Evolutionary conservation across 169 alveolate species (phyloP), one percentile per base, ranked within the genome.

Genomic region (Cryptosporidium sp.): DNA sequence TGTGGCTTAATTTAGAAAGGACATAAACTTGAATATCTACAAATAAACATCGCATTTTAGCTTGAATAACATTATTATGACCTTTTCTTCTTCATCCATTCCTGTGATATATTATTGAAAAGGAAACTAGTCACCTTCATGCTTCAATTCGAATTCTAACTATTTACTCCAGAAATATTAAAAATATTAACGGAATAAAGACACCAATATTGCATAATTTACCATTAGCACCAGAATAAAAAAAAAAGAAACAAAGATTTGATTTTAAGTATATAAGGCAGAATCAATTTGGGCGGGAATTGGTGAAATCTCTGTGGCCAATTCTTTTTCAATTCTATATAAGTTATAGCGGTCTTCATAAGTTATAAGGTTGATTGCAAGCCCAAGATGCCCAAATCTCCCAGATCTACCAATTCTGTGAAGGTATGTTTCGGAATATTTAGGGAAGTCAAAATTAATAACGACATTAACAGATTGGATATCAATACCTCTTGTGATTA

Each of bases 401-500:
- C 99, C 99, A 18, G 99, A 97, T 70, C 99, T 94, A 52, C 99
- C 99, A 58, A 98, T 98, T 92, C 99, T 95, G 93, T 98, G 99
- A 42, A 98, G 93, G 75, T 97, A 98, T 0, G 99, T 98, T 89
- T 97, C 99, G 9, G 99, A 94, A 92, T 96, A 94, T 89, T 97
- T 97, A 7, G 99, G 99, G 96, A 98, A 97, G 93, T 98, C 99
- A 92, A 98, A 98, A 96, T 98, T 98, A 80, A 98, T 97, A 45
- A 99, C 99, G n/a, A 97, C 99, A 94, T 98, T 98, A 67, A 98
- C 99, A 37, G 98, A 95, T 85, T 97, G 97, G 75, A 98, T 97
- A 92, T 98, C 99, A 70, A 99, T 97, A 72, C 99, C 99, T 84
- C 99, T 95, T 18, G 99, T 99, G 91, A 98, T 98, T 37, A 99